Evolutionary conservation across 345 rosid species (phyloP).

Genomic region (Syzygium aromaticum): DNA sequence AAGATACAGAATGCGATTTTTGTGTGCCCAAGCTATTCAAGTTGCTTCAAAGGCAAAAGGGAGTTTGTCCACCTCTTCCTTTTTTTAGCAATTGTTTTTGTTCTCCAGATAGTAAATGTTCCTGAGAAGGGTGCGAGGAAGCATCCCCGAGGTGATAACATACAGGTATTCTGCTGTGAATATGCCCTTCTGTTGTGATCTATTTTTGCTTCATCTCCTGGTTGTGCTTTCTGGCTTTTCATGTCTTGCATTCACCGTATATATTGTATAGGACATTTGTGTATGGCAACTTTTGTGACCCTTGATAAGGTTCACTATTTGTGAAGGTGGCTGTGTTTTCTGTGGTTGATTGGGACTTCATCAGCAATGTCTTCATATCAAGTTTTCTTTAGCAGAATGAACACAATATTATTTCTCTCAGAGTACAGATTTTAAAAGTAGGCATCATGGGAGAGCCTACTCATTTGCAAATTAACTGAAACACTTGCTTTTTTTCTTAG

Average conservation of each 20-base stretch:
- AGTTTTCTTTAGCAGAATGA: background rate
- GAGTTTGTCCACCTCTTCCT: background rate
- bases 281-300: background rate
- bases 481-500: background rate
- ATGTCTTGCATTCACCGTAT: background rate
- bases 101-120: constrained; percentile 76
- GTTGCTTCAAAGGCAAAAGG: background rate
- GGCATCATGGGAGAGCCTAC: background rate
- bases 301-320: background rate
- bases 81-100: background rate
- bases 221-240: background rate
- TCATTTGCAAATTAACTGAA: background rate
- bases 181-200: constrained; percentile 3
- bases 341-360: background rate
- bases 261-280: background rate
- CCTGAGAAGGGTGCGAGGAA: constrained; percentile 99
- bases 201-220: background rate
- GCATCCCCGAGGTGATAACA: constrained; percentile 93
- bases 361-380: background rate
- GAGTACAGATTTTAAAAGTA: background rate
- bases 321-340: background rate
- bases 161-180: constrained; percentile 49
- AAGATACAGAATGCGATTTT: background rate
- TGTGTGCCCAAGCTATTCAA: background rate
- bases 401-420: background rate